A percentile compares a stretch with the other conserved stretches of the same genome.
Conservation (phyloP, 192 early-diverging fungal species). For the Funneliformis mosseae region DNA sequence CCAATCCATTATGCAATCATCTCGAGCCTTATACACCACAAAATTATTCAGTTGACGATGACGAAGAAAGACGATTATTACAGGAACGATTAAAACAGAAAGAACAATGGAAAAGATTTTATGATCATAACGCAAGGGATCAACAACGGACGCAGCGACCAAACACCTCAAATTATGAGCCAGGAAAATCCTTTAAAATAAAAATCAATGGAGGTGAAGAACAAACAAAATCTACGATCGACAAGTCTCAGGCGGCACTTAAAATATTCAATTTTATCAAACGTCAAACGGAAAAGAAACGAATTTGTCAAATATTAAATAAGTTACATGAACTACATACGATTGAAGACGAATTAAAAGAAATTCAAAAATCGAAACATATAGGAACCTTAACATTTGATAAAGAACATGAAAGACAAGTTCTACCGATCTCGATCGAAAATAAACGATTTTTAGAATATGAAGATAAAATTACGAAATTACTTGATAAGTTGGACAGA, state of each 20-base stretch:
- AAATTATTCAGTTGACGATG: background rate
- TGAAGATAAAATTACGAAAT: conserved; percentile 8
- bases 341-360: background rate
- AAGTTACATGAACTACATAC: background rate
- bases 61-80: background rate
- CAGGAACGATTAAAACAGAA: too few species aligned
- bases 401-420: background rate
- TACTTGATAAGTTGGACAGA: conserved; percentile 9
- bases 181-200: background rate
- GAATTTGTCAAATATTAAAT: background rate
- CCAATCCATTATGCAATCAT: background rate
- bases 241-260: background rate
- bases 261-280: conserved; percentile 9
- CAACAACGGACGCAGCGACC: too few species aligned
- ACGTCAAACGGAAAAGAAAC: background rate
- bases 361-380: background rate
- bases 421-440: conserved; percentile 1
- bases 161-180: background rate
- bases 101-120: too few species aligned
- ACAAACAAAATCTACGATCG: background rate
- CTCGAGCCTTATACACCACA: too few species aligned
- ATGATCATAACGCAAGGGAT: too few species aligned
- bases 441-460: conserved; percentile 11
- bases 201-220: background rate
- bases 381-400: background rate